Conservation (phyloP, 176 grass and related monocot species). For the Triticum timopheevii region DNA sequence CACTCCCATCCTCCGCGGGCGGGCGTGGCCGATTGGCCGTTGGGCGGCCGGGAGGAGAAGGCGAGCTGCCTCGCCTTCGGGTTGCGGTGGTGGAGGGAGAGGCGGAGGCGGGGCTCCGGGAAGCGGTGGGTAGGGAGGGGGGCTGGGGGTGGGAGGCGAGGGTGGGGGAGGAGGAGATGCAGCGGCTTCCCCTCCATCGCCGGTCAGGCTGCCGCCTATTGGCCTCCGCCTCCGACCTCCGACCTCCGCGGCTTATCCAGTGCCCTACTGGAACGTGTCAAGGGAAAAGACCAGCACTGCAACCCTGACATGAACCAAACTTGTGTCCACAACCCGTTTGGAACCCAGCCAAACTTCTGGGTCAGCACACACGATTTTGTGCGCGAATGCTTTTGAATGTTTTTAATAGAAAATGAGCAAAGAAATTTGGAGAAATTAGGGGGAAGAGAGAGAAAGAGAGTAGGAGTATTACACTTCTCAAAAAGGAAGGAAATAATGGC, state of each 20-base stretch:
- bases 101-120: not conserved
- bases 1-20: conserved; percentile 17
- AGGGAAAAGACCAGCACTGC: too few species aligned
- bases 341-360: not conserved
- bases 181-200: conserved; percentile 35
- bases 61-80: conserved; percentile 26
- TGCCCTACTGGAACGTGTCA: not conserved
- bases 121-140: not conserved
- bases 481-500: too few species aligned
- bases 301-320: not conserved
- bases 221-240: not conserved
- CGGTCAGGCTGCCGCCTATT: conserved; percentile 12
- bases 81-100: conserved; percentile 9
- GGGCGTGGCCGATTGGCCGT: not conserved
- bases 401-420: too few species aligned
- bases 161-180: conserved; percentile 28
- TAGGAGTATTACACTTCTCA: too few species aligned
- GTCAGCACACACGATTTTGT: not conserved
- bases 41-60: not conserved
- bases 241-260: conserved; percentile 1
- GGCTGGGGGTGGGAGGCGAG: not conserved
- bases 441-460: too few species aligned
- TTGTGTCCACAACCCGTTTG: not conserved
- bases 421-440: too few species aligned
- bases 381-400: not conserved